Percentiles rank a stretch among this genome's conserved stretches.
Evolutionary conservation across 192 early-diverging fungal species (phyloP).

Genomic region (Linderina pennispora): DNA sequence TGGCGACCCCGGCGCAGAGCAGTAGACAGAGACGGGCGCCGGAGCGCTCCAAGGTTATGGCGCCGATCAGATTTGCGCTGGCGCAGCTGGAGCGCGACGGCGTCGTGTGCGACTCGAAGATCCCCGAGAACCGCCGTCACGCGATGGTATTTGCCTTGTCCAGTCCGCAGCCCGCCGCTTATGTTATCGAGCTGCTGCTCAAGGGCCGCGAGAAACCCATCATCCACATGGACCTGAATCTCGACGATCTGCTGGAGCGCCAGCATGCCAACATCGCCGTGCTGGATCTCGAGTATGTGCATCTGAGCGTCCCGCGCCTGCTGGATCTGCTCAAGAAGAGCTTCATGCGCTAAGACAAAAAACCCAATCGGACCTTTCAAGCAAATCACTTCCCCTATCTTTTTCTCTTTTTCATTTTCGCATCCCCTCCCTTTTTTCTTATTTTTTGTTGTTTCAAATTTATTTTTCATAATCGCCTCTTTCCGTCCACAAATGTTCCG

Average conservation of each 20-base stretch:
- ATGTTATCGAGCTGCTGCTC: slow-evolving; percentile 83
- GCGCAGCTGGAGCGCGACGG: slow-evolving; percentile 83
- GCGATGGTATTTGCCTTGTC: slow-evolving; percentile 89
- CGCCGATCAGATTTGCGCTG: slow-evolving; percentile 72
- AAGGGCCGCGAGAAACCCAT: slow-evolving; percentile 91
- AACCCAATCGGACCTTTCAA: too few species aligned
- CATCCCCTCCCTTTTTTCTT: neutral
- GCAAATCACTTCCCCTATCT: slow-evolving; percentile 1
- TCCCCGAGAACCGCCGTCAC: slow-evolving; percentile 80
- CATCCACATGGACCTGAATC: slow-evolving; percentile 91
- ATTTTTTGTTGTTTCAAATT: neutral
- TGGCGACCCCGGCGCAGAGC: slow-evolving; percentile 39
- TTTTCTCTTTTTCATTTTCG: slow-evolving; percentile 8
- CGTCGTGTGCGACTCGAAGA: slow-evolving; percentile 86
- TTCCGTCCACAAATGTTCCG: too few species aligned
- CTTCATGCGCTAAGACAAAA: slow-evolving; percentile 53
- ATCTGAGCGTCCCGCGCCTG: slow-evolving; percentile 77
- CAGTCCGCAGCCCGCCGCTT: slow-evolving; percentile 83
- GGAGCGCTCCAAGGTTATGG: slow-evolving; percentile 3
- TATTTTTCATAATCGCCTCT: too few species aligned
- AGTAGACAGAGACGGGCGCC: slow-evolving; percentile 19
- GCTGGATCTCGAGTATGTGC: slow-evolving; percentile 90
- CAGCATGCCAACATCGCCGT: slow-evolving; percentile 85
- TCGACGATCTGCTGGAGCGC: slow-evolving; percentile 78
- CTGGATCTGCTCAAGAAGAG: slow-evolving; percentile 77